Percentiles rank a stretch among this genome's conserved stretches.
phyloP scores from a whole-genome alignment of 2,329 filamentous ascomycete species.

The Penicillium paneum region DNA sequence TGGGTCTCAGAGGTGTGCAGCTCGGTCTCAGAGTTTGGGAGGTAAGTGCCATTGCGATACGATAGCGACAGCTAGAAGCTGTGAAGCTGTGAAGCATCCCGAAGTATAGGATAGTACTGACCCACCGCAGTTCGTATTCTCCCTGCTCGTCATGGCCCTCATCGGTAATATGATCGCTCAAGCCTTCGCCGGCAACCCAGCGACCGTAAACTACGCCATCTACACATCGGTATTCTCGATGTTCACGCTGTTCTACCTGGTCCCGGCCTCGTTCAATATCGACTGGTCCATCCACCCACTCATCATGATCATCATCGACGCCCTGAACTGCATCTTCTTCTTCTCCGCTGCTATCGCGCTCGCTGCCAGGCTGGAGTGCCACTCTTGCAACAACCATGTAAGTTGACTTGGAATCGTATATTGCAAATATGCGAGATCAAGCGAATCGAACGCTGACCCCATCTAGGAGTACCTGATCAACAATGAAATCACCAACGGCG shows the following conservation, averaged over 20 bases:
- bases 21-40: slow-evolving; percentile 34
- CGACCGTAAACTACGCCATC: slow-evolving; percentile 56
- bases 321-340: slow-evolving; percentile 49
- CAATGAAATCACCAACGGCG: slow-evolving; percentile 48
- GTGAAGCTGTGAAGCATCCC: background rate
- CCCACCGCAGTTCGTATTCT: slow-evolving; percentile 54
- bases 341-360: slow-evolving; percentile 49
- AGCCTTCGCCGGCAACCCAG: slow-evolving; percentile 52
- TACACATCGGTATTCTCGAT: slow-evolving; percentile 49
- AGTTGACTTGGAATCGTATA: slow-evolving; percentile 14
- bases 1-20: slow-evolving; percentile 28
- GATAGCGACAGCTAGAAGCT: background rate
- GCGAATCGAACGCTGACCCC: slow-evolving; percentile 1
- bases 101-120: background rate
- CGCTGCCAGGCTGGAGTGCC: slow-evolving; percentile 45
- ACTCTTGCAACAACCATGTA: slow-evolving; percentile 49
- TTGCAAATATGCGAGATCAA: background rate
- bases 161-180: slow-evolving; percentile 61
- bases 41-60: slow-evolving; percentile 20
- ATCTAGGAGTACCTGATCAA: slow-evolving; percentile 37
- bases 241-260: slow-evolving; percentile 48
- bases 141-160: slow-evolving; percentile 59
- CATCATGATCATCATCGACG: slow-evolving; percentile 45
- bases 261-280: slow-evolving; percentile 43
- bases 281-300: slow-evolving; percentile 43